Evolutionary conservation across 768 basidiomycete genomes (phyloP), one percentile per base, ranked within the genome.

Genomic region (Tylopilus vinaceipallidus): DNA sequence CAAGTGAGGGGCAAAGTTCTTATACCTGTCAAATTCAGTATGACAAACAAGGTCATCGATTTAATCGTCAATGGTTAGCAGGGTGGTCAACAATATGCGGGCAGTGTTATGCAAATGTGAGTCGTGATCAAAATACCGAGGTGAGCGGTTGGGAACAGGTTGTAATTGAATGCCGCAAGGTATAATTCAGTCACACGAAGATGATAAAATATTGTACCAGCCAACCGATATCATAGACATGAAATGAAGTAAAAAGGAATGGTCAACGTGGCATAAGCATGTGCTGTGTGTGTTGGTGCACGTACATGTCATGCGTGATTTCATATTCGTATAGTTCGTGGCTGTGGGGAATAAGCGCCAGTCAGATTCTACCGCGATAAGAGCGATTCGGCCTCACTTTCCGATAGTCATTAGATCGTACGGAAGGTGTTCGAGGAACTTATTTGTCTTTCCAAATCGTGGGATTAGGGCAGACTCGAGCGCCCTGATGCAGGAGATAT

Each of bases 371-470:
- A 34, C 8, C 10, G 6, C 6, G 14, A 20, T 2, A 4, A 1
- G 9, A 32, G 27, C 10, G 13, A 20, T 22, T 20, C 11, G 5
- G n/a, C 68, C 86, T 34, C 60, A 85, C 82, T 94, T 95, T 61
- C 93, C 92, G 43, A 93, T 91, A 3, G 89, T 71, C 62, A 93
- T 78, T 3, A 91, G 60, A 61, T 95, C 93, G 60, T 91, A 95
- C 0, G 86, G 86, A 17, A 95, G 73, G 47, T 80, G 69, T 19
- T 78, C 69, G 54, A 94, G 73, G 65, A 92, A 42, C 27, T 19
- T 19, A 26, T 42, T 42, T 13, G 41, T 27, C 41, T 42, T n/a
- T 12, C 17, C n/a, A 41, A 8, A 24, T 2, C 26, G 32, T 57
- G n/a, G 37, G 11, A 10, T 30, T 19, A 11, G 5, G n/a, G n/a